phyloP scores from a whole-genome alignment of 768 basidiomycete genomes.

The Stropharia rugosoannulata region DNA sequence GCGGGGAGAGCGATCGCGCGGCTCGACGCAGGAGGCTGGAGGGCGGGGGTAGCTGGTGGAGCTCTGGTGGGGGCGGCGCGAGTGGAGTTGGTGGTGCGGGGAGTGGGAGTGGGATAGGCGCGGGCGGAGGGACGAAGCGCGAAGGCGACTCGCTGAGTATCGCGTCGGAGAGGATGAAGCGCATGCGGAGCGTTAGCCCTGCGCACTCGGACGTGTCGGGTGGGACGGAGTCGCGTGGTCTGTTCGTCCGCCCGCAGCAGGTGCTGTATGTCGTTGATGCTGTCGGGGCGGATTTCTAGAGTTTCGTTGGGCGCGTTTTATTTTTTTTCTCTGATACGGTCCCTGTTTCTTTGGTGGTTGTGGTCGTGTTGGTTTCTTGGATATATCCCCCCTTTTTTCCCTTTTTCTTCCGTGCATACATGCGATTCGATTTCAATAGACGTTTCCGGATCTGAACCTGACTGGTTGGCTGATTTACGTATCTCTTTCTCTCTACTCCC shows the following conservation, averaged over 20 bases:
- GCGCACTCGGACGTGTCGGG: slow-evolving; percentile 49
- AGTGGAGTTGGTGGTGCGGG: slow-evolving; percentile 6
- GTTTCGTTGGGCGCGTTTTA: too few species aligned
- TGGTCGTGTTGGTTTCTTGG: slow-evolving; percentile 20
- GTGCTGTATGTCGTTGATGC: slow-evolving; percentile 88
- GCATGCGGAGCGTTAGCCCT: slow-evolving; percentile 72
- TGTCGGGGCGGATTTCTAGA: slow-evolving; percentile 59
- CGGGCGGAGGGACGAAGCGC: slow-evolving; percentile 32
- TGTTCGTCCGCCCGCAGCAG: slow-evolving; percentile 85
- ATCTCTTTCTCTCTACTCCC: too few species aligned
- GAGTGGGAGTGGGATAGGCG: too few species aligned
- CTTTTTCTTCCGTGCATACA: too few species aligned
- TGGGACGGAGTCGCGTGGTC: slow-evolving; percentile 60
- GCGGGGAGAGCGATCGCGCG: slow-evolving; percentile 42
- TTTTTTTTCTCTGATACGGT: too few species aligned
- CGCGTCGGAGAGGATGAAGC: slow-evolving; percentile 64
- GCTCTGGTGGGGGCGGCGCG: background rate
- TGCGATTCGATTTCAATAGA: too few species aligned
- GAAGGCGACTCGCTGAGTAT: slow-evolving; percentile 45
- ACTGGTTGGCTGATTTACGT: too few species aligned
- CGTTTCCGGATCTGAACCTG: too few species aligned
- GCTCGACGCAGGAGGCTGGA: slow-evolving; percentile 44
- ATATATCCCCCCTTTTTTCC: background rate
- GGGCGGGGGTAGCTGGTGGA: slow-evolving; percentile 23
- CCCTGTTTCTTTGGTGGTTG: too few species aligned